Base-by-base conservation (phyloP, 169 alveolate species). In the Plasmodium chabaudi region DNA sequence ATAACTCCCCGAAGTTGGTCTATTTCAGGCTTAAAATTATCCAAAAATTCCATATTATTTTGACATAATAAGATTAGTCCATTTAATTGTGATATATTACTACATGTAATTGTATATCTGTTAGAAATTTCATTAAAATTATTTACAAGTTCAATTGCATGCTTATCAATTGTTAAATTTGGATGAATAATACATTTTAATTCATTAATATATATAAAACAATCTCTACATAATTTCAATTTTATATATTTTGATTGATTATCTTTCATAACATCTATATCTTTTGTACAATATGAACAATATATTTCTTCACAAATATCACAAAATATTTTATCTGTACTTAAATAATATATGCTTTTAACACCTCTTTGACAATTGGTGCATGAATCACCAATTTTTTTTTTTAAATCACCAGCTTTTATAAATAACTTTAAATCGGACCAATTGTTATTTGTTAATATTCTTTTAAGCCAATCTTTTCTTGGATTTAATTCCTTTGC, bases 401-500 rank as follows among this genome's bases (percentile, higher is more conserved):
- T 77, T 64, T 77, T 77, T 21, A 77, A 63, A 15, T 49, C 75
- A 17, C 61, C 47, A 15, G 88, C 70, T 51, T 64, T 77, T 77
- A 77, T 63, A 77, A 77, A 77, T 64, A 63, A 47, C 23, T 65
- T 77, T 60, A 77, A 64, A 77, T 77, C 88, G 15, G 21, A 39
- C 21, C 77, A 63, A 25, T 77, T 77, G 46, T 77, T 77, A 77
- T 77, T 77, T 17, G 64, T 42, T 63, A 77, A 64, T 47, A 77
- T 77, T 57, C 88, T 61, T 68, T 77, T 77, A n/a, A 77, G 75
- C 88, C 88, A 77, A 63, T 63, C 19, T 63, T 77, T 77, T 9
- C 77, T 74, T 4, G 88, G 88, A 53, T 77, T 75, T 17, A 77
- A 56, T 77, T 77, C 88, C 56, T 77, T 77, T 77, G 88, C 88